These are phyloP conservation scores for Aureobasidium sp. DNA, from an alignment of 2,329 filamentous ascomycete genomes.

Conservation along the genomic window DNA sequence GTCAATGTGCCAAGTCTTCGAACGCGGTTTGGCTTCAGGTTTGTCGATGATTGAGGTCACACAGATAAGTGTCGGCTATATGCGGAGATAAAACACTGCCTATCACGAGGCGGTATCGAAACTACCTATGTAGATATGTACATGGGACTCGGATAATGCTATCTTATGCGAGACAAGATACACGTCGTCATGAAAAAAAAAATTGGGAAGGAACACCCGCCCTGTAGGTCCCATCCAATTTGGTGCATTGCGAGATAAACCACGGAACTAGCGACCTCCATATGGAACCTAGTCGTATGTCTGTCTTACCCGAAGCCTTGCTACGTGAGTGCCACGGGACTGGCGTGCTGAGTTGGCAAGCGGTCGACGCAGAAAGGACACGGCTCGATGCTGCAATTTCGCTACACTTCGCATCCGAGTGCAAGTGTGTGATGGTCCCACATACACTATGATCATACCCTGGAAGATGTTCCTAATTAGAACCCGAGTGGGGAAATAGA, in stretches of 20 bases:
- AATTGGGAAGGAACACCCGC: too few relatives aligned
- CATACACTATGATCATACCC: not conserved
- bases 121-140: not conserved
- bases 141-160: not conserved
- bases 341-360: not conserved
- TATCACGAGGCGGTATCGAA: not conserved
- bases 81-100: not conserved
- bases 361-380: not conserved
- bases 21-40: not conserved
- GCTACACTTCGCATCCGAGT: not conserved
- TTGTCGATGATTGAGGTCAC: conserved; percentile 2
- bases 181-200: too few relatives aligned
- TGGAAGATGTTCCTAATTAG: not conserved
- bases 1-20: not conserved
- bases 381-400: not conserved
- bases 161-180: not conserved
- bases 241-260: not conserved
- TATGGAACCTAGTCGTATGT: not conserved
- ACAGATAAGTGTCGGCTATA: conserved; percentile 4
- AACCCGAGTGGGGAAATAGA: not conserved
- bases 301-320: not conserved
- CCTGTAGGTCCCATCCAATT: not conserved
- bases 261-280: not conserved
- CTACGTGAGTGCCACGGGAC: not conserved
- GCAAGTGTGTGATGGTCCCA: not conserved